Evolutionary conservation across 2,329 filamentous ascomycete species (phyloP).

Genomic region (Neopestalotiopsis clavispora): DNA sequence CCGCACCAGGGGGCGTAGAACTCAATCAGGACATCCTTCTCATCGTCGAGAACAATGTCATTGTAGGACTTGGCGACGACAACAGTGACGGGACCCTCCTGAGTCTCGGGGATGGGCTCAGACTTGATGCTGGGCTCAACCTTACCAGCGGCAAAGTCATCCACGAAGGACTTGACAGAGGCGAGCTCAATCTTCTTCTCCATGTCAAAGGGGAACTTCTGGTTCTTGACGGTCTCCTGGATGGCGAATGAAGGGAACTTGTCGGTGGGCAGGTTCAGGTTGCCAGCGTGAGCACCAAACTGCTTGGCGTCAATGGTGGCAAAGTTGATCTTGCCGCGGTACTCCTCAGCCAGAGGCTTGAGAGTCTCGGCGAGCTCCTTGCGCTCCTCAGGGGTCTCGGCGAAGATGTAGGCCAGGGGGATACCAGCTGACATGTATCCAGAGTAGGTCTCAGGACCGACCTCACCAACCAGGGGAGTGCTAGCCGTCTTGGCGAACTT

Average conservation of each 20-base stretch:
- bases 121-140: conserved; percentile 97
- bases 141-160: conserved; percentile 85
- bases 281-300: conserved; percentile 92
- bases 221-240: conserved; percentile 92
- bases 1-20: conserved; percentile 99
- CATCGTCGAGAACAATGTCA: conserved; percentile 86
- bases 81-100: conserved; percentile 86
- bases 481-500: conserved; percentile 84
- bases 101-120: conserved; percentile 91
- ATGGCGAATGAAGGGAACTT: conserved; percentile 98
- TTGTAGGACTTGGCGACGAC: conserved; percentile 95
- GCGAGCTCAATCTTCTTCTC: conserved; percentile 75
- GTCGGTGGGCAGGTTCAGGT: conserved; percentile 95
- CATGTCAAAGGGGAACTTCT: conserved; percentile 95
- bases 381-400: conserved; percentile 90
- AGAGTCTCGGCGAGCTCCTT: conserved; percentile 75
- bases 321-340: conserved; percentile 96
- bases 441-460: conserved; percentile 95
- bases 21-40: conserved; percentile 96
- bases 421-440: conserved; percentile 92
- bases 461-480: conserved; percentile 91
- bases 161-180: conserved; percentile 79
- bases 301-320: conserved; percentile 94
- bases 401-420: conserved; percentile 96
- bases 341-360: conserved; percentile 86